A percentile compares a stretch with the other conserved stretches of the same genome.
Evolutionary conservation across 352 stramenopile species (phyloP).

Genomic region (Lagenidium giganteum): DNA sequence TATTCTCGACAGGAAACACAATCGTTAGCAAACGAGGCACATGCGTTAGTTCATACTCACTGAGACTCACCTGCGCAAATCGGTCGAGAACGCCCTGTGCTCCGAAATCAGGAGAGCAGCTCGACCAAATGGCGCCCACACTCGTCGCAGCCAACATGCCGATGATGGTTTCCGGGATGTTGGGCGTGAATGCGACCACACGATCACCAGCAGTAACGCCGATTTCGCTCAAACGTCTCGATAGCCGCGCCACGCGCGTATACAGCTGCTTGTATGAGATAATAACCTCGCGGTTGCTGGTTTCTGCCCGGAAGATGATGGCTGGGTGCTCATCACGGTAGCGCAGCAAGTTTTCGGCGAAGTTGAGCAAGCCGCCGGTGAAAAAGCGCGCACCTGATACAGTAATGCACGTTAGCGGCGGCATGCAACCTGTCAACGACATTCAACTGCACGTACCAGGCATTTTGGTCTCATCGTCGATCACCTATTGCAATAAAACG

Average conservation of each 20-base stretch:
- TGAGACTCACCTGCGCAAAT: too few relatives aligned
- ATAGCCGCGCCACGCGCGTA: slow-evolving; percentile 28
- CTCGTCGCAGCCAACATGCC: slow-evolving; percentile 50
- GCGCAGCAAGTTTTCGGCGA: slow-evolving; percentile 51
- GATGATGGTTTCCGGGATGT: slow-evolving; percentile 43
- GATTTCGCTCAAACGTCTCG: slow-evolving; percentile 24
- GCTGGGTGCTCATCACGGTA: slow-evolving; percentile 44
- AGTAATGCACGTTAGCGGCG: too few relatives aligned
- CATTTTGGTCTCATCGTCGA: slow-evolving; percentile 43
- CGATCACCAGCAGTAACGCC: slow-evolving; percentile 35
- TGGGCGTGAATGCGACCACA: slow-evolving; percentile 44
- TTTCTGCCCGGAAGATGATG: slow-evolving; percentile 51
- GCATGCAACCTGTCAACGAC: too few relatives aligned
- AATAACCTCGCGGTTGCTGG: slow-evolving; percentile 26
- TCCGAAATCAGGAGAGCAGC: slow-evolving; percentile 71
- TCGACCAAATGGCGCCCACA: slow-evolving; percentile 47
- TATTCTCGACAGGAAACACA: too few relatives aligned
- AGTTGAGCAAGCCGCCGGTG: slow-evolving; percentile 40
- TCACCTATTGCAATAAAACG: slow-evolving; percentile 19
- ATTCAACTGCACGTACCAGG: slow-evolving; percentile 19
- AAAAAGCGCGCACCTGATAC: slow-evolving; percentile 68
- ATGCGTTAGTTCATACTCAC: too few relatives aligned
- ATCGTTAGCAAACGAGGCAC: too few relatives aligned
- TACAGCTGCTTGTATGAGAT: slow-evolving; percentile 54
- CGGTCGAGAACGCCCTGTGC: slow-evolving; percentile 56